Percentiles rank a stretch among this genome's conserved stretches.
These are phyloP conservation scores for Russula abietina DNA, from an alignment of 768 basidiomycete genomes.

Conservation along the genomic window DNA sequence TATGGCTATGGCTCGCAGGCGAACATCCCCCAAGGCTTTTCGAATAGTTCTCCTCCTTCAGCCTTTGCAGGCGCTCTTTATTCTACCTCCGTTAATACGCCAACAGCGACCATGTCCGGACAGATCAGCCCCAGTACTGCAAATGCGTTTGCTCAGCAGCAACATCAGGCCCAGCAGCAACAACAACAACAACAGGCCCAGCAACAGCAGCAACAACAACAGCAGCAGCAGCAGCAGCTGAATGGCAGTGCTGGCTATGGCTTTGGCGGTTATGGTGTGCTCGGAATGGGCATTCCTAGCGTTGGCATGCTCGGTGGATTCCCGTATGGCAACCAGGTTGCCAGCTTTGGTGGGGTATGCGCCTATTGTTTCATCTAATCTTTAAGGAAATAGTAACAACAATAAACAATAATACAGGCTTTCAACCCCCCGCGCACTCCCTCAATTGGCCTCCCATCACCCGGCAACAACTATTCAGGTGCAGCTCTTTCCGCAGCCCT, in stretches of 20 bases:
- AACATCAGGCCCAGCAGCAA: slow-evolving; percentile 38
- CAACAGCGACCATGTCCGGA: slow-evolving; percentile 39
- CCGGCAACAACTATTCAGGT: slow-evolving; percentile 71
- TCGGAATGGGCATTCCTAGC: slow-evolving; percentile 72
- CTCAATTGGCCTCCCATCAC: slow-evolving; percentile 60
- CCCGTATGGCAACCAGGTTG: slow-evolving; percentile 66
- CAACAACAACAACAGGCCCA: slow-evolving; percentile 41
- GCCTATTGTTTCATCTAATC: slow-evolving; percentile 18
- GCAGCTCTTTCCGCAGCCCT: slow-evolving; percentile 70
- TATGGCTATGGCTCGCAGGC: slow-evolving; percentile 82
- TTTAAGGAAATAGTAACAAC: slow-evolving; percentile 1
- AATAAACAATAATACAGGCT: slow-evolving; percentile 31
- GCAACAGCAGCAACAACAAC: slow-evolving; percentile 34
- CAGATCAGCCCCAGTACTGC: slow-evolving; percentile 67
- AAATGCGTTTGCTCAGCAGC: slow-evolving; percentile 49
- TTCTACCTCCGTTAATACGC: slow-evolving; percentile 57
- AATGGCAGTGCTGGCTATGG: slow-evolving; percentile 43
- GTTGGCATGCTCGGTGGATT: slow-evolving; percentile 68
- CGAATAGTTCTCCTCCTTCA: slow-evolving; percentile 42
- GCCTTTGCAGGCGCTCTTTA: slow-evolving; percentile 57
- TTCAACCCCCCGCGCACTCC: slow-evolving; percentile 57
- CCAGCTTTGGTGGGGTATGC: slow-evolving; percentile 59
- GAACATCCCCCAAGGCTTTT: slow-evolving; percentile 49
- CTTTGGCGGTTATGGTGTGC: slow-evolving; percentile 69
- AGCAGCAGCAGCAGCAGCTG: slow-evolving; percentile 26